Conservation (phyloP, 2,329 filamentous ascomycete genomes). For the Aspergillus sp. region DNA sequence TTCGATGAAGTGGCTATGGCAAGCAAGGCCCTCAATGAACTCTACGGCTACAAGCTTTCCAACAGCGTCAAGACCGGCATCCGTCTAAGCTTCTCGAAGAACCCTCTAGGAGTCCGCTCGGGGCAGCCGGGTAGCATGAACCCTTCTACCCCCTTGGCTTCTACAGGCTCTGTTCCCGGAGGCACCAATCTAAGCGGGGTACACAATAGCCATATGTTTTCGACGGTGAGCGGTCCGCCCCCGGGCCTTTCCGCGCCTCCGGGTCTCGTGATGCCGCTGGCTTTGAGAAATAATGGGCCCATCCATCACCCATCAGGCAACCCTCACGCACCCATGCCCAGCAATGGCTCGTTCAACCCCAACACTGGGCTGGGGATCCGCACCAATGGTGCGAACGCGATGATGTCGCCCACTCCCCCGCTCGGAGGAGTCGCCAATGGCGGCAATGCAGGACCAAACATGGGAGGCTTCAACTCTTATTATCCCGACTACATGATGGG, state of each 20-base stretch:
- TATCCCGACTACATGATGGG: conserved; percentile 48
- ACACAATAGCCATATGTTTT: conserved; percentile 56
- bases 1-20: conserved; percentile 92
- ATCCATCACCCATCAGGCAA: conserved; percentile 25
- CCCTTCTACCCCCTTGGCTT: conserved; percentile 46
- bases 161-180: conserved; percentile 50
- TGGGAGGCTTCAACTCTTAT: conserved; percentile 32
- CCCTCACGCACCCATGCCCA: conserved; percentile 22
- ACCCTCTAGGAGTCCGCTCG: conserved; percentile 85
- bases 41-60: conserved; percentile 81
- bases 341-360: conserved; percentile 27
- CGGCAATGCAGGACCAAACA: conserved; percentile 23
- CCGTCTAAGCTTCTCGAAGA: conserved; percentile 93
- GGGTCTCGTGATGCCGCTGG: conserved; percentile 51
- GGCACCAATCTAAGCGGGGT: conserved; percentile 53
- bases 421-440: conserved; percentile 23
- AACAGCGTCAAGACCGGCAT: conserved; percentile 95
- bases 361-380: conserved; percentile 36
- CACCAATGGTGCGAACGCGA: conserved; percentile 26
- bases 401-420: conserved; percentile 26
- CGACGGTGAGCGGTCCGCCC: conserved; percentile 69
- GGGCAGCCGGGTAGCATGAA: conserved; percentile 58
- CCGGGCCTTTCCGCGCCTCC: conserved; percentile 75
- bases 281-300: conserved; percentile 25
- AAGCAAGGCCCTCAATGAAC: conserved; percentile 81